phyloP scores from a whole-genome alignment of 1,139 yeast species.

The Torulaspora globosa region DNA sequence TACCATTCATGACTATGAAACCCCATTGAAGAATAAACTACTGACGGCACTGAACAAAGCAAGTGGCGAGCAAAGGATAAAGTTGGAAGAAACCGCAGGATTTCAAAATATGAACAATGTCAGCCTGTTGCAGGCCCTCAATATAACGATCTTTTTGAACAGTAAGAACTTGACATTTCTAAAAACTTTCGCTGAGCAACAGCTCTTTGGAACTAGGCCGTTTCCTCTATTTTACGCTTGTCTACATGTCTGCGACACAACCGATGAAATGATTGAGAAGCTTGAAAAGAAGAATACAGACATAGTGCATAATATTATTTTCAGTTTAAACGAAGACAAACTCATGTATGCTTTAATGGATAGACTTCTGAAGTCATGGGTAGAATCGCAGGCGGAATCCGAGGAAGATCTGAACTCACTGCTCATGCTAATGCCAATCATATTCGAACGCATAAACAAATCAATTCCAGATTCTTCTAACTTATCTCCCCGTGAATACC shows the following conservation, averaged over 20 bases:
- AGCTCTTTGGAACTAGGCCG: constrained; percentile 29
- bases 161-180: constrained; percentile 28
- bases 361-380: constrained; percentile 55
- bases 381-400: constrained; percentile 54
- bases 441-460: constrained; percentile 18
- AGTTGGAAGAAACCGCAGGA: constrained; percentile 16
- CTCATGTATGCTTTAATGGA: constrained; percentile 27
- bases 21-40: constrained; percentile 16
- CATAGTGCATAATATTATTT: constrained; percentile 19
- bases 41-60: constrained; percentile 15
- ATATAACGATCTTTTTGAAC: constrained; percentile 23
- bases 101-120: constrained; percentile 12
- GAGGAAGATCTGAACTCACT: constrained; percentile 40
- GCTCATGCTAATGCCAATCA: constrained; percentile 27
- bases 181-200: constrained; percentile 29
- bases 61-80: constrained; percentile 9
- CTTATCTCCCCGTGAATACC: constrained; percentile 20
- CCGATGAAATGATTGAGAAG: constrained; percentile 17
- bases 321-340: constrained; percentile 25
- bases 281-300: constrained; percentile 10
- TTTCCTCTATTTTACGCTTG: constrained; percentile 31
- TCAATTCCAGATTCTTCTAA: constrained; percentile 15
- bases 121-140: constrained; percentile 23
- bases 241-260: constrained; percentile 19
- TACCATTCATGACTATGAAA: constrained; percentile 16